These are phyloP conservation scores for Chernovozyma aurita DNA, from an alignment of 1,139 yeast species.

Conservation along the genomic window DNA sequence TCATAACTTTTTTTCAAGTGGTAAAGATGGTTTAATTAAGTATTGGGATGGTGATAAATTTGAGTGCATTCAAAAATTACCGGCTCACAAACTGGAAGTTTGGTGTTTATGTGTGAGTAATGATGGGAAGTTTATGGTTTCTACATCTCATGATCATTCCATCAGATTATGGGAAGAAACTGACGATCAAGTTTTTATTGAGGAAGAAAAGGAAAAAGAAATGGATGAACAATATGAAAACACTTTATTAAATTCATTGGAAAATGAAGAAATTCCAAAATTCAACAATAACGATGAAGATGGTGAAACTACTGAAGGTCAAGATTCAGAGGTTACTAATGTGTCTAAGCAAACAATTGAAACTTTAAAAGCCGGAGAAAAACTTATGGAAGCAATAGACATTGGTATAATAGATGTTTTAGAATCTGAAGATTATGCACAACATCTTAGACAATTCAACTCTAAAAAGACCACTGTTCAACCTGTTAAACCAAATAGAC, in stretches of 20 bases:
- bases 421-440: slow-evolving; percentile 45
- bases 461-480: slow-evolving; percentile 37
- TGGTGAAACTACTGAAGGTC: slow-evolving; percentile 40
- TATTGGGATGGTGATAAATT: slow-evolving; percentile 99
- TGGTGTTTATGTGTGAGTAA: slow-evolving; percentile 82
- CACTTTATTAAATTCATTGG: slow-evolving; percentile 66
- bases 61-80: slow-evolving; percentile 82
- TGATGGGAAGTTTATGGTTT: slow-evolving; percentile 68
- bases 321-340: slow-evolving; percentile 54
- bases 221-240: slow-evolving; percentile 87
- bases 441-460: slow-evolving; percentile 28
- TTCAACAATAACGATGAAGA: slow-evolving; percentile 17
- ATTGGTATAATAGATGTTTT: slow-evolving; percentile 71
- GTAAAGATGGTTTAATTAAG: slow-evolving; percentile 85
- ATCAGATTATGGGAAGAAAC: slow-evolving; percentile 89
- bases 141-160: slow-evolving; percentile 94
- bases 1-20: slow-evolving; percentile 85
- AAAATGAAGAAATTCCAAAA: slow-evolving; percentile 46
- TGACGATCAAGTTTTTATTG: slow-evolving; percentile 89
- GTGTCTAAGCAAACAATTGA: slow-evolving; percentile 86
- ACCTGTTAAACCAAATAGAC: slow-evolving; percentile 58
- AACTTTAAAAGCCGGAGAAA: slow-evolving; percentile 92
- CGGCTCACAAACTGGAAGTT: slow-evolving; percentile 89
- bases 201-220: slow-evolving; percentile 94
- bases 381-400: slow-evolving; percentile 87